These are phyloP conservation scores for Linaria vulgaris DNA, from an alignment of 257 asterid genomes.

Conservation along the genomic window DNA sequence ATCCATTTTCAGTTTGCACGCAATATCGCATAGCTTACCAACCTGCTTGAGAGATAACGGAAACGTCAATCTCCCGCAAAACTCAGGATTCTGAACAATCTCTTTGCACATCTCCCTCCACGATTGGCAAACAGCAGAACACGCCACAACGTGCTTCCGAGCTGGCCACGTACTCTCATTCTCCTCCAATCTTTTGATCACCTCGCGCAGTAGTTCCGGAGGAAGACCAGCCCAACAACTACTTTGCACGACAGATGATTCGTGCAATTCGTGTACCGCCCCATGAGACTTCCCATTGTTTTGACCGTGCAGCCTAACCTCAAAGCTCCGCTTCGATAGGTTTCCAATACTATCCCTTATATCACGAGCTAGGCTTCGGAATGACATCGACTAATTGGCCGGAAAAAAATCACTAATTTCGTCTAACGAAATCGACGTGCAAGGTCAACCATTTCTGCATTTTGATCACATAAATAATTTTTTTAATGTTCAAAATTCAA, in stretches of 20 bases:
- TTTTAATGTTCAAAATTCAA: constrained; percentile 25
- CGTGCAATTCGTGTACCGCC: constrained; percentile 39
- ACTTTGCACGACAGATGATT: constrained; percentile 40
- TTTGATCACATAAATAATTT: constrained; percentile 11
- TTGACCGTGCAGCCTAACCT: constrained; percentile 43
- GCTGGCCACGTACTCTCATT: constrained; percentile 63
- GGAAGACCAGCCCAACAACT: constrained; percentile 63
- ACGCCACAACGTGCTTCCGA: constrained; percentile 53
- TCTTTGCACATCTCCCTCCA: constrained; percentile 63
- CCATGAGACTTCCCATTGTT: constrained; percentile 51
- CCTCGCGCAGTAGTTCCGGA: constrained; percentile 53
- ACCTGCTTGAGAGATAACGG: constrained; percentile 62
- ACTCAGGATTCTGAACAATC: constrained; percentile 47
- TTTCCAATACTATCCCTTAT: constrained; percentile 56
- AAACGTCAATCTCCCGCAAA: constrained; percentile 54
- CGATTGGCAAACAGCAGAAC: constrained; percentile 55
- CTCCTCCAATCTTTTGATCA: constrained; percentile 56
- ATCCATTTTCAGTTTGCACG: too few species aligned
- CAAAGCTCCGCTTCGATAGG: constrained; percentile 54
- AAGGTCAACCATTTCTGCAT: constrained; percentile 27
- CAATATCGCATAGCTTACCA: too few species aligned
- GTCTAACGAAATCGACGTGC: neutral
- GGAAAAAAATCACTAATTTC: constrained; percentile 21
- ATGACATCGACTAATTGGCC: constrained; percentile 43
- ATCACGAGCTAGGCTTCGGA: constrained; percentile 61